These are phyloP conservation scores for Mytilinidion resinicola DNA, from an alignment of 495 filamentous ascomycete genomes.

Conservation along the genomic window DNA sequence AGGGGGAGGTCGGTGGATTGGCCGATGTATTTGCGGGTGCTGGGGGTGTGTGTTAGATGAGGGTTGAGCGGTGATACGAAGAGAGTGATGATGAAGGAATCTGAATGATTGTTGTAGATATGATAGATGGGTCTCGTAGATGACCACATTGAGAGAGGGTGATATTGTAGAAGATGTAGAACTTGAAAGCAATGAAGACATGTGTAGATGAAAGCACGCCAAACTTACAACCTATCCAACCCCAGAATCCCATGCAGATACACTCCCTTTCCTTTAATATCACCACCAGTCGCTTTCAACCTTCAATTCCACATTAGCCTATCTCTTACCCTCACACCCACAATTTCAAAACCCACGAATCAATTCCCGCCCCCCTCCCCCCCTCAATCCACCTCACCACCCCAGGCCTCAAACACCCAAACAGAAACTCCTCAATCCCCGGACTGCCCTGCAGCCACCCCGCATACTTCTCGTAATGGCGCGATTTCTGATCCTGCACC, in stretches of 20 bases:
- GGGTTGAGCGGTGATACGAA: too few species aligned
- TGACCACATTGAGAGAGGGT: too few species aligned
- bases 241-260: constrained; percentile 13
- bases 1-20: constrained; percentile 12
- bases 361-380: not conserved
- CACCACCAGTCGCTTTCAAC: constrained; percentile 12
- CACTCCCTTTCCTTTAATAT: constrained; percentile 8
- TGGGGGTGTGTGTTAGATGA: not conserved
- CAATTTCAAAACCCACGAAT: not conserved
- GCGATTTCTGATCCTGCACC: not conserved
- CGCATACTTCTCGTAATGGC: constrained; percentile 4
- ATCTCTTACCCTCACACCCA: not conserved
- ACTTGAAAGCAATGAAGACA: not conserved
- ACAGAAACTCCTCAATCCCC: constrained; percentile 4
- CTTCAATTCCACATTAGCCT: not conserved
- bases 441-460: constrained; percentile 4
- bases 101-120: not conserved
- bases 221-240: constrained; percentile 6
- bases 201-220: not conserved
- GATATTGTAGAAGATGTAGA: too few species aligned
- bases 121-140: not conserved
- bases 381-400: constrained; percentile 2
- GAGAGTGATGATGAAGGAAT: too few species aligned
- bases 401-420: constrained; percentile 6
- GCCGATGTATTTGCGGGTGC: constrained; percentile 18